Percentiles rank a stretch among this genome's conserved stretches.
Conservation (phyloP, 176 grass and related monocot genomes). For the Triticum dicoccoides region DNA sequence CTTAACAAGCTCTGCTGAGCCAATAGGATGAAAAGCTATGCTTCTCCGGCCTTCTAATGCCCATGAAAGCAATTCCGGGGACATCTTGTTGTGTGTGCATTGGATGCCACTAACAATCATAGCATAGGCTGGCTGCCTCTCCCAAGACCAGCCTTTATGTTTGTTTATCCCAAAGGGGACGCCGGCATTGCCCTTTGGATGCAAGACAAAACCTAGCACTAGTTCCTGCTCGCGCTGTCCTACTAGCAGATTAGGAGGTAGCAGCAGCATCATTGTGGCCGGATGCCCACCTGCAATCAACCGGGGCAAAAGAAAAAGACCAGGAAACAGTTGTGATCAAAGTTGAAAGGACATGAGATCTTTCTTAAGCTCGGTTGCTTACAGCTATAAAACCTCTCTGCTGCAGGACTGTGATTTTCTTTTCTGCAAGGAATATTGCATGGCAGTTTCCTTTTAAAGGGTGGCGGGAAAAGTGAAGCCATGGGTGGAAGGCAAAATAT, state of each 20-base stretch:
- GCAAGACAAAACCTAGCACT: constrained; percentile 31
- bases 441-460: background rate
- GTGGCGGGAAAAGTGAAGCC: background rate
- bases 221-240: background rate
- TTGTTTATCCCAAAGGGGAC: constrained; percentile 43
- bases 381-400: background rate
- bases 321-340: background rate
- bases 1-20: constrained; percentile 20
- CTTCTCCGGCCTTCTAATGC: constrained; percentile 49
- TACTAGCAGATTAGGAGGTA: constrained; percentile 21
- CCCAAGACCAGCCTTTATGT: constrained; percentile 41
- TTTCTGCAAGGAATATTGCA: background rate
- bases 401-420: background rate
- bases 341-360: background rate
- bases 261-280: background rate
- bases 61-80: constrained; percentile 40
- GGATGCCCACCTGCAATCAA: background rate
- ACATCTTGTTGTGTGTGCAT: constrained; percentile 56
- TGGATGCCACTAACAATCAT: constrained; percentile 60
- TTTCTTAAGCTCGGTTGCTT: background rate
- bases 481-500: constrained; percentile 4
- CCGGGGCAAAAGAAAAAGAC: background rate
- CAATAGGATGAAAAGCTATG: constrained; percentile 23
- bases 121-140: constrained; percentile 40
- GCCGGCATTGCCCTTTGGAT: constrained; percentile 16